Conservation (phyloP, 2,329 filamentous ascomycete species). For the Pseudodiploospora longispora region DNA sequence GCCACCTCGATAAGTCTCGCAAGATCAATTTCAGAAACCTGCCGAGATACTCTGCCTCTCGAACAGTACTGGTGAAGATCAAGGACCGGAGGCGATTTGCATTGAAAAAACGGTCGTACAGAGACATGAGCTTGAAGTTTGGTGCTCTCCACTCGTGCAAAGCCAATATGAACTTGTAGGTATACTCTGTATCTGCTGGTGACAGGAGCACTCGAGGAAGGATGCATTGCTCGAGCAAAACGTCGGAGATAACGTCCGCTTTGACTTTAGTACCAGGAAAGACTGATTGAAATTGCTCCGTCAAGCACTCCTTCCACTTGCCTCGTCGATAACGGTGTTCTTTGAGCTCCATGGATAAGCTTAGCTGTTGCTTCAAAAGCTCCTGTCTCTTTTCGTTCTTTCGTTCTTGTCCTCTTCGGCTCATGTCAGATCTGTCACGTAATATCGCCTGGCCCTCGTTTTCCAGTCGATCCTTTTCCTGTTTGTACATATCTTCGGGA, state of each 20-base stretch:
- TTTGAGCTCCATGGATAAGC: slow-evolving; percentile 65
- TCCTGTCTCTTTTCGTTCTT: slow-evolving; percentile 55
- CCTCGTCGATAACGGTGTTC: slow-evolving; percentile 59
- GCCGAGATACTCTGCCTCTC: slow-evolving; percentile 88
- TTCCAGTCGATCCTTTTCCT: slow-evolving; percentile 62
- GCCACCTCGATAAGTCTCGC: slow-evolving; percentile 76
- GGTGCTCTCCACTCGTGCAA: slow-evolving; percentile 78
- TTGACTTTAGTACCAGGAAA: slow-evolving; percentile 61
- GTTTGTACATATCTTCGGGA: slow-evolving; percentile 68
- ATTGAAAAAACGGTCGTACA: slow-evolving; percentile 79
- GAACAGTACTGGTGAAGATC: slow-evolving; percentile 82
- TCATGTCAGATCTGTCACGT: slow-evolving; percentile 66
- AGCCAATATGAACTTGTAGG: slow-evolving; percentile 77
- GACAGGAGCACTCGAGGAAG: slow-evolving; percentile 82
- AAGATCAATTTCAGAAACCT: slow-evolving; percentile 80
- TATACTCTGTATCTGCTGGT: slow-evolving; percentile 80
- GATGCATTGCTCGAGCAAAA: slow-evolving; percentile 82
- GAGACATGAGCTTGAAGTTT: slow-evolving; percentile 76
- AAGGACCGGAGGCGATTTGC: slow-evolving; percentile 72
- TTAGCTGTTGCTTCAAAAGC: slow-evolving; percentile 59
- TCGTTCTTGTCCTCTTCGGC: slow-evolving; percentile 59
- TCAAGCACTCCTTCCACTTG: slow-evolving; percentile 60
- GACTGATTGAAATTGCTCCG: slow-evolving; percentile 69
- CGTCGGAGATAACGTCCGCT: slow-evolving; percentile 60
- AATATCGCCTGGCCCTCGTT: slow-evolving; percentile 59